These are phyloP conservation scores for Venturia pyrina DNA, from an alignment of 2,329 filamentous ascomycete genomes.

Conservation along the genomic window DNA sequence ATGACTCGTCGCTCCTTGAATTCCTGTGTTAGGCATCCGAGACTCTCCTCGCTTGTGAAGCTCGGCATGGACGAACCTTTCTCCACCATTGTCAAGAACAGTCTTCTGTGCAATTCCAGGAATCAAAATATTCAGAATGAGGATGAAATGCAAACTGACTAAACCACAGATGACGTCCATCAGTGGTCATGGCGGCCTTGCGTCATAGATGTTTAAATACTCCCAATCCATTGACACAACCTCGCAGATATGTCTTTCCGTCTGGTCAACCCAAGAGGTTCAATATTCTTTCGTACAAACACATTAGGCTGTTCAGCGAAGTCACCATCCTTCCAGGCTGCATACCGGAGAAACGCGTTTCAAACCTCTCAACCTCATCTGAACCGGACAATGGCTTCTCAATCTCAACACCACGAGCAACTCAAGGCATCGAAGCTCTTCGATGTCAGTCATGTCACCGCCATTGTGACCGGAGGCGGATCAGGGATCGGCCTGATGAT, in stretches of 20 bases:
- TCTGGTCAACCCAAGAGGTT: background rate
- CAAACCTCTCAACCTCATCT: background rate
- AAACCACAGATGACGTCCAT: background rate
- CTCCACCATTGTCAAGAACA: background rate
- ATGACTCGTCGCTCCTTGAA: too few relatives aligned
- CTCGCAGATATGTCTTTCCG: background rate
- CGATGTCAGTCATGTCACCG: slow-evolving; percentile 36
- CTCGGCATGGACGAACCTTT: background rate
- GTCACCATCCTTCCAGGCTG: background rate
- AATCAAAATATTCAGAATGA: too few relatives aligned
- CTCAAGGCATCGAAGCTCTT: slow-evolving; percentile 34
- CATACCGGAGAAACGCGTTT: background rate
- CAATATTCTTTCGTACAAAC: background rate
- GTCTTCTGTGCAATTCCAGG: too few relatives aligned
- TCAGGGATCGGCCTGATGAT: slow-evolving; percentile 60
- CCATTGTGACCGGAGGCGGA: slow-evolving; percentile 35
- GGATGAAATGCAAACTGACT: background rate
- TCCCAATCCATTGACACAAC: background rate
- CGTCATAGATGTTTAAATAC: background rate
- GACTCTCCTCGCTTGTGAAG: background rate
- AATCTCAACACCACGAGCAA: slow-evolving; percentile 23
- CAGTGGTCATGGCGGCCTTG: background rate
- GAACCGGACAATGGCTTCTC: slow-evolving; percentile 19
- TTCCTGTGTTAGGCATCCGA: background rate
- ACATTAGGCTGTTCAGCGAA: background rate